Conservation (phyloP, 768 basidiomycete species). For the Cystobasidium onofrii region DNA sequence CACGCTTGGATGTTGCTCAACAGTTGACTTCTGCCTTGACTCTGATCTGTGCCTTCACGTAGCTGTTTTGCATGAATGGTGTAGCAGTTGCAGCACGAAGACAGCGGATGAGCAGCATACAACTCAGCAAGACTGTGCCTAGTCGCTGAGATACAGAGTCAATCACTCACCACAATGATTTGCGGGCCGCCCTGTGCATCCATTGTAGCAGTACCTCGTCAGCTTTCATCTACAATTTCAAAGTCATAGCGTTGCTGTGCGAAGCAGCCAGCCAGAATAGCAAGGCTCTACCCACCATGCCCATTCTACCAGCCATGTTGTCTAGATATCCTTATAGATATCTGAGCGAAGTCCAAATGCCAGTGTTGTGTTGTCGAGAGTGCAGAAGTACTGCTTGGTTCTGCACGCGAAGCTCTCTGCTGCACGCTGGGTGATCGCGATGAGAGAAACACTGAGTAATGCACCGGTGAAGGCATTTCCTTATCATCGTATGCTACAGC, state of each 20-base stretch:
- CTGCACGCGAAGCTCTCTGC: neutral
- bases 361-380: neutral
- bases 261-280: neutral
- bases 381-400: neutral
- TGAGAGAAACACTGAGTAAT: too few species aligned
- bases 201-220: neutral
- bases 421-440: neutral
- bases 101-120: neutral
- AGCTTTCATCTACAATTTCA: neutral
- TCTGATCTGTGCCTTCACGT: conserved; percentile 30
- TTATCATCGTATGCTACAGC: too few species aligned
- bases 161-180: conserved; percentile 10
- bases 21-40: conserved; percentile 24
- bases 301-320: conserved; percentile 1
- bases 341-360: neutral
- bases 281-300: neutral
- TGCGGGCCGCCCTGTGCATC: neutral
- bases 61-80: conserved; percentile 18
- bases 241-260: neutral
- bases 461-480: neutral
- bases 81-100: neutral
- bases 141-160: too few species aligned
- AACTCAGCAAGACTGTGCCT: neutral
- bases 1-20: conserved; percentile 34
- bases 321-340: neutral